Percentiles rank a stretch among this genome's conserved stretches.
These are phyloP conservation scores for Pestalotiopsis sp. DNA, from an alignment of 2,329 filamentous ascomycete genomes.

Conservation along the genomic window DNA sequence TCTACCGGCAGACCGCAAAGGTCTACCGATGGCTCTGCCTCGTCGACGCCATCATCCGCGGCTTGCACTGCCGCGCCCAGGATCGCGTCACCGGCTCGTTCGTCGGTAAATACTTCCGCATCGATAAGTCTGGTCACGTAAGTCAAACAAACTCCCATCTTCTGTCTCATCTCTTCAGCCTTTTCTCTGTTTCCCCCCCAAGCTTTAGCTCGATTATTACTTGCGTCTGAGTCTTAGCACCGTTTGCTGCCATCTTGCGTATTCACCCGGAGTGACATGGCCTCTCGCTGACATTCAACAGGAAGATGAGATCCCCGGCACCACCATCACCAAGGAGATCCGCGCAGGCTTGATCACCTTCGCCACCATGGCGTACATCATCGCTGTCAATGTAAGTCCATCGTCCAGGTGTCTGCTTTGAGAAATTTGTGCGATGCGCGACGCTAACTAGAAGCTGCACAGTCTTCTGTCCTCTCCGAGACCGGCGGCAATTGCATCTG, in stretches of 20 bases:
- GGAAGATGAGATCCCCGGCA: constrained; percentile 68
- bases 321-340: constrained; percentile 76
- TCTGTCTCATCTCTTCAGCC: neutral
- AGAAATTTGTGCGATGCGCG: neutral
- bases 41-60: constrained; percentile 5
- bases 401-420: neutral
- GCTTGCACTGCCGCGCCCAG: constrained; percentile 26
- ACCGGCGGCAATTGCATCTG: constrained; percentile 80
- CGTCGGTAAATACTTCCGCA: constrained; percentile 60
- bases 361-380: constrained; percentile 84
- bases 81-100: constrained; percentile 36
- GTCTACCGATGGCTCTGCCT: neutral
- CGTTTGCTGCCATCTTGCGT: neutral
- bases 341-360: constrained; percentile 81
- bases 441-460: constrained; percentile 20
- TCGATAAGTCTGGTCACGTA: constrained; percentile 68
- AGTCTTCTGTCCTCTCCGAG: constrained; percentile 74
- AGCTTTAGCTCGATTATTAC: neutral
- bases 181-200: neutral
- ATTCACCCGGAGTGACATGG: neutral
- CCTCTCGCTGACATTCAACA: constrained; percentile 33
- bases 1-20: no score
- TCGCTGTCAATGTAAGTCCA: constrained; percentile 65
- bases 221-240: neutral
- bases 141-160: constrained; percentile 28